Evolutionary conservation across 2,329 filamentous ascomycete species (phyloP), one percentile per base, ranked within the genome.

Genomic region (Fusarium multiceps): DNA sequence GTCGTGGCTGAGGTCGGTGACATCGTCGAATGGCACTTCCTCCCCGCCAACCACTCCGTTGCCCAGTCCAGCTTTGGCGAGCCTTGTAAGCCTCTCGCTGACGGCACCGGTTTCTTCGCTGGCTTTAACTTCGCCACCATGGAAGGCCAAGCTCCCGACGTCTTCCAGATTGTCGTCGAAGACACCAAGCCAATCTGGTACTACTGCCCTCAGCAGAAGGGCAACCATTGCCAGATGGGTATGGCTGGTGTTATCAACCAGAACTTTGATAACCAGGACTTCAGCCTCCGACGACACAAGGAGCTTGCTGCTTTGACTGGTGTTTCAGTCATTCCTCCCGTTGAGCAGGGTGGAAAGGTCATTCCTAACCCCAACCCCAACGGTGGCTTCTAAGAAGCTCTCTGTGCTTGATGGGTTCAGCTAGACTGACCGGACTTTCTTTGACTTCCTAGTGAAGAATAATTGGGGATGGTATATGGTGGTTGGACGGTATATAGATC

Each of bases 11-110:
- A 79, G 13, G 60, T 82, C 10, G 86, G 86, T 62, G 84, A 87
- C 63, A 68, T 84, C 6, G 75, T 89, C 60, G 85, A 88, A 78
- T 89, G 84, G 80, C 83, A 85, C 73, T 88, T 85, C 80, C 83
- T 82, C 66, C 82, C 86, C 11, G 74, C 70, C 61, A 86, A 84
- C 78, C 86, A 88, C 81, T 82, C 82, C 20, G 79, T 88, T 43
- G 80, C 72, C 3, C 78, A 83, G 74, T 82, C 81, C 40, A 78
- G 74, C 73, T 84, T 84, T 64, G 79, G 66, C 55, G 68, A 78
- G 46, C 82, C 82, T 23, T 86, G 84, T 77, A 16, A 75, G 59
- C 83, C 83, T 4, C 75, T 81, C 13, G 73, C 74, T 53, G 77
- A 77, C 63, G 73, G 74, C 32, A 71, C 75, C 4, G 82, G 79